Conservation (phyloP, 352 stramenopile species). For the Pythium chondricola region DNA sequence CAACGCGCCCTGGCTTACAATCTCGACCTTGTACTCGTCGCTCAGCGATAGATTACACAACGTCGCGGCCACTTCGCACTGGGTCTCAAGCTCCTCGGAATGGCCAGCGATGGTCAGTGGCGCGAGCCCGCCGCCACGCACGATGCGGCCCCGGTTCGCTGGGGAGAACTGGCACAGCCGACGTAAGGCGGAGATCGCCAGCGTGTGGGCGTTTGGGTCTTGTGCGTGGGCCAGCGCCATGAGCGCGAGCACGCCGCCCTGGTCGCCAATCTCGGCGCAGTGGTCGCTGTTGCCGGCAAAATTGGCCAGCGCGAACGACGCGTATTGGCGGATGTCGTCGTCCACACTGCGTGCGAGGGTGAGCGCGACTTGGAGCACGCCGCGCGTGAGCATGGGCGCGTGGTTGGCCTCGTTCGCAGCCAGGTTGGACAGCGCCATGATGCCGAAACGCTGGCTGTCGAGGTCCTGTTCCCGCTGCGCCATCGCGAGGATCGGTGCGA, state of each 20-base stretch:
- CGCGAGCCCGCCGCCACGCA: conserved; percentile 79
- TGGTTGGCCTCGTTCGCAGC: conserved; percentile 94
- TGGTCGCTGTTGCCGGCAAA: conserved; percentile 87
- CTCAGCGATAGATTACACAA: conserved; percentile 93
- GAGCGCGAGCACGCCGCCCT: conserved; percentile 88
- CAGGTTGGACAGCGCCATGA: conserved; percentile 94
- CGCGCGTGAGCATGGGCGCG: conserved; percentile 83
- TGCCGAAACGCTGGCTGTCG: conserved; percentile 87
- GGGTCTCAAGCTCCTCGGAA: conserved; percentile 90
- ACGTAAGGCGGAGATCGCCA: conserved; percentile 89
- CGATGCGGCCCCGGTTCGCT: conserved; percentile 85
- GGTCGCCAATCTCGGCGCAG: conserved; percentile 81
- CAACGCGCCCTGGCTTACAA: conserved; percentile 78
- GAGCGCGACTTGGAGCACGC: conserved; percentile 79
- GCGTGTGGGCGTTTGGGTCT: conserved; percentile 86
- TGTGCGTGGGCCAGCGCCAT: conserved; percentile 86
- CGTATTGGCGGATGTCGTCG: conserved; percentile 85
- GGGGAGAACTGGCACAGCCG: conserved; percentile 87
- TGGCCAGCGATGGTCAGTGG: conserved; percentile 82
- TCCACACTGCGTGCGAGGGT: conserved; percentile 64
- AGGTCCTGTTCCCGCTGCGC: conserved; percentile 51
- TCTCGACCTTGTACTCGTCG: conserved; percentile 88
- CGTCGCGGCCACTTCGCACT: conserved; percentile 91
- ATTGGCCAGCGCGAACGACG: conserved; percentile 91
- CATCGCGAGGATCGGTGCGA: conserved; percentile 84